A percentile compares a stretch with the other conserved stretches of the same genome.
These are phyloP conservation scores for Metschnikowia borealis DNA, from an alignment of 805 yeast species.

Conservation along the genomic window DNA sequence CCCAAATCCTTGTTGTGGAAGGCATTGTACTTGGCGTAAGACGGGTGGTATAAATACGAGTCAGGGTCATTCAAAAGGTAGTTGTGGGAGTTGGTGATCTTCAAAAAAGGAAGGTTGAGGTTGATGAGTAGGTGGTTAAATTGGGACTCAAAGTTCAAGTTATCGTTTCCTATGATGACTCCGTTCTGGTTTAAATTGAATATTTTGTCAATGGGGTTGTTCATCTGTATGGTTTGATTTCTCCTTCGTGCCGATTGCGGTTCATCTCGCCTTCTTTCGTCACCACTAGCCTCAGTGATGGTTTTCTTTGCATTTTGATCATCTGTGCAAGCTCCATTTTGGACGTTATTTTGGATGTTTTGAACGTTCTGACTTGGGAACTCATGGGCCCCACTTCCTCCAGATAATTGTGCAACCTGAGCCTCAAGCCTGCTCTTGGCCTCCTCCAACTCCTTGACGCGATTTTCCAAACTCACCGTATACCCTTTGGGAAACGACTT, in stretches of 20 bases:
- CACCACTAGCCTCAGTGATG: not conserved
- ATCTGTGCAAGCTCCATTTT: conserved; percentile 21
- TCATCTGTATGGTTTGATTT: conserved; percentile 24
- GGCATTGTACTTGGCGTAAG: conserved; percentile 34
- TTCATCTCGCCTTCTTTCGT: not conserved
- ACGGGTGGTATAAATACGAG: conserved; percentile 39
- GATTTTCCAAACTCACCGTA: conserved; percentile 68
- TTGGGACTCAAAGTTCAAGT: conserved; percentile 43
- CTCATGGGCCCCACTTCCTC: conserved; percentile 27
- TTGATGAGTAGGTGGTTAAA: conserved; percentile 42
- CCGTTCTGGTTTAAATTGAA: conserved; percentile 42
- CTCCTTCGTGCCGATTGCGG: conserved; percentile 6
- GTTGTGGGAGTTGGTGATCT: conserved; percentile 42
- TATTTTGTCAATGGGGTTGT: conserved; percentile 44
- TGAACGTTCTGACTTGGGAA: conserved; percentile 16
- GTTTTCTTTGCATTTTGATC: not conserved
- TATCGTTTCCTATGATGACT: conserved; percentile 42
- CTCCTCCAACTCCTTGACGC: conserved; percentile 56
- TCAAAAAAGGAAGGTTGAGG: conserved; percentile 40
- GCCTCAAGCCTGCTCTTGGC: conserved; percentile 24
- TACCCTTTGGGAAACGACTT: conserved; percentile 80
- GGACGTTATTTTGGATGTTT: conserved; percentile 8
- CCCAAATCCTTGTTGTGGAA: conserved; percentile 35
- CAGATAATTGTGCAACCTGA: not conserved
- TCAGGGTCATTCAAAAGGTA: conserved; percentile 39